Evolutionary conservation across 371 early-diverging fungal species (phyloP), one percentile per base, ranked within the genome.

Genomic region (Rhizopus arrhizus): DNA sequence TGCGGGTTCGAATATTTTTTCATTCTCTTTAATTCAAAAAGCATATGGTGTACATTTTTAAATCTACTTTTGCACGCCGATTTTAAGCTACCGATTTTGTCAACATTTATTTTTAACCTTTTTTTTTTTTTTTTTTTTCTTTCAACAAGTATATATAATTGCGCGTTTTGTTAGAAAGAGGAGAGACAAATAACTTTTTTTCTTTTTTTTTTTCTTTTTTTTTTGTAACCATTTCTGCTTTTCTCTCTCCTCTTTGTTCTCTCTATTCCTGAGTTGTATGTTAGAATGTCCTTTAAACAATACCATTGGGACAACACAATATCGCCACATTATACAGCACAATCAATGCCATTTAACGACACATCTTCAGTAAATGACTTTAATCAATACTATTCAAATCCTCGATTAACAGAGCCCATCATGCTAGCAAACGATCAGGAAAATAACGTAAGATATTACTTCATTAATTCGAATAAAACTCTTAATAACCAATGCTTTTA

Each of bases 61-160:
- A 43, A 43, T 43, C 35, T 45, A 45, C 54, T 59, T 64, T 67
- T 48, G 50, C 46, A 56, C 58, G 65, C 69, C 69, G 62, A 69
- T 59, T 61, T 67, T 69, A 65, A 65, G 65, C 69, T 65, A 69
- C 69, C 69, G 65, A 65, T 62, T 41, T 53, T 40, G n/a, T 50
- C 42, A 43, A 13, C 60, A 48, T 64, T 59, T 65, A 62, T 69
- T 62, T 59, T 62, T 58, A 35, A 11, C 43, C 43, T 43, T 43
- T 43, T 43, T 43, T 43, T 43, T 43, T 43, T 40, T 58, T 52
- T 48, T 52, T 53, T 49, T 56, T n/a, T n/a, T n/a, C n/a, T n/a
- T n/a, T n/a, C n/a, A 55, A 54, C 38, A 55, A 45, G 51, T 64
- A 58, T 64, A 59, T 59, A 60, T 57, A 29, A 53, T 59, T 41